Evolutionary conservation across 164 flowering plant genomes (phyloP).

Genomic region (Cinnamomum chago): DNA sequence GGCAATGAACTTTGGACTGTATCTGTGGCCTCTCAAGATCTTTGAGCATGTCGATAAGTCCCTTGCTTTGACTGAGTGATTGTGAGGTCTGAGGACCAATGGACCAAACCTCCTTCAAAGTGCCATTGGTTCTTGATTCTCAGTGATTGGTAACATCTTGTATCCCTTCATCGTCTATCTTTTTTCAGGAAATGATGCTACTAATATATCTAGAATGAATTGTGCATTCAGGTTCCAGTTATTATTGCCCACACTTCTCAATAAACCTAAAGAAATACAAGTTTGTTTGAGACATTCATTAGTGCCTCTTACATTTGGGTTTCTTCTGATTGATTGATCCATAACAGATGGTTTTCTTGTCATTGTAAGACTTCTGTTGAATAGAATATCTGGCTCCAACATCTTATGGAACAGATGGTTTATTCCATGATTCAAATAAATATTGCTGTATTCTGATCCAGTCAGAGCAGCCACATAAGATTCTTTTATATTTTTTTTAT

Average conservation of each 20-base stretch:
- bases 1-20: too few species aligned
- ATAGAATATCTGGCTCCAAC: not conserved
- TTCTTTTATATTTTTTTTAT: slow-evolving; percentile 5
- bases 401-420: not conserved
- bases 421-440: not conserved
- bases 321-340: not conserved
- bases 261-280: not conserved
- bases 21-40: too few species aligned
- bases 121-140: not conserved
- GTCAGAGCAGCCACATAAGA: not conserved
- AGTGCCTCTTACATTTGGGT: not conserved
- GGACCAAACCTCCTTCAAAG: too few species aligned
- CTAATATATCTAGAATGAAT: not conserved
- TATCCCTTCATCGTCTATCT: not conserved
- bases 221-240: not conserved
- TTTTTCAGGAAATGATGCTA: not conserved
- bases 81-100: not conserved
- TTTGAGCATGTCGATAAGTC: too few species aligned
- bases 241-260: too few species aligned
- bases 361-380: not conserved
- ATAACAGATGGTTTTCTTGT: not conserved
- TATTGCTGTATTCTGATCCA: not conserved
- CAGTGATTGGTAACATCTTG: not conserved
- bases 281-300: not conserved
- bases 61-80: not conserved